Evolutionary conservation across 495 filamentous ascomycete species (phyloP), one percentile per base, ranked within the genome.

Genomic region (Cercophora scortea): DNA sequence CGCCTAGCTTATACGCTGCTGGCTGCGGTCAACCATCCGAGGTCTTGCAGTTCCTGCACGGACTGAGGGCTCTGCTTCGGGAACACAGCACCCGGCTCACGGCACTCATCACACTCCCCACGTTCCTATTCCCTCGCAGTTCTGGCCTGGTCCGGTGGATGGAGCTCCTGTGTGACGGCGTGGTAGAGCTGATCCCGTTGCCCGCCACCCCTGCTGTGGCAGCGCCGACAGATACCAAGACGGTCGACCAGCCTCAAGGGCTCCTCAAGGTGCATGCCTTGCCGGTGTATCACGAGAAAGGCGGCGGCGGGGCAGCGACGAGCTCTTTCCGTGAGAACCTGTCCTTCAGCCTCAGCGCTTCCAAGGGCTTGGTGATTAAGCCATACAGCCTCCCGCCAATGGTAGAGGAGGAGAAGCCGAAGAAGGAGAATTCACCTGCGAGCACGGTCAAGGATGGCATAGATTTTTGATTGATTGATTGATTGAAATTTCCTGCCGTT

Each of bases 321-420:
- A 78, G 79, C 46, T 75, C 71, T n/a, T 76, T 85, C 48, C 84
- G 88, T 9, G 86, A 93, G 61, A 89, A 96, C 63, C 77, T 95
- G 67, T 89, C 89, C 13, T 98, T 98, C 68, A 90, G 79, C 42
- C 68, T 97, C 34, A 95, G 89, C 62, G 78, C 88, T 57, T 83
- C 85, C 54, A 89, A 79, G 61, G 78, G 80, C 1, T 84, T 98
- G 59, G 80, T 86, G 54, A 90, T 98, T 55, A 89, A 85, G 68
- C 86, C 88, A 8, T 98, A 87, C 66, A 91, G 85, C 66, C 71
- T 98, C 46, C 94, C 94, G 36, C 93, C 93, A 1, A 78, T 89
- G n/a, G 88, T 89, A 40, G 83, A 87, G 4, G 89, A 92, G 52
- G 76, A 76, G 34, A 83, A 86, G 57, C 42, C 42, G 16, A 44